Percentiles rank a stretch among this genome's conserved stretches.
Evolutionary conservation across 768 basidiomycete species (phyloP).

Genomic region (Nidula microcarpa): DNA sequence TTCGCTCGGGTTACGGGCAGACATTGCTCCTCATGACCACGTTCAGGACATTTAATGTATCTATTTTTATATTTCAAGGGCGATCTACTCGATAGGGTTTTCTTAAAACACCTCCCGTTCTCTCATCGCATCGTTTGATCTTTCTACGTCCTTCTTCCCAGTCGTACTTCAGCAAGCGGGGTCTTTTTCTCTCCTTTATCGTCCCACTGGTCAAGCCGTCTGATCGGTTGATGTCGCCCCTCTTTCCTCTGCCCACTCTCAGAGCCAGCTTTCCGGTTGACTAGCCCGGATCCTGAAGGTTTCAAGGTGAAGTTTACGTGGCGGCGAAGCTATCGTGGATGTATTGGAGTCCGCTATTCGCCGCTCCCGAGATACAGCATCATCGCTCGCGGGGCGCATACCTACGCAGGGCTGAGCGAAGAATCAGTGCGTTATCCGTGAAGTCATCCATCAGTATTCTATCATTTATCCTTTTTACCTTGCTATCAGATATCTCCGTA

Average conservation of each 20-base stretch:
- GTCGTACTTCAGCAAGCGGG: background rate
- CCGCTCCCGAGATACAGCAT: no score
- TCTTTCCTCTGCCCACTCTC: background rate
- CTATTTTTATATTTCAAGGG: background rate
- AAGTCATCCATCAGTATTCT: background rate
- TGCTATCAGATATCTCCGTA: background rate
- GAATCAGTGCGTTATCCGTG: background rate
- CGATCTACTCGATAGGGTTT: background rate
- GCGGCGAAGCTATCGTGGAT: background rate
- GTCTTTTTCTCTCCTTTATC: background rate
- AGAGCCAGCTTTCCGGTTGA: background rate
- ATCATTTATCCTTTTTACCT: constrained; percentile 1
- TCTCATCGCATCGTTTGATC: background rate
- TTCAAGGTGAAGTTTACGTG: background rate
- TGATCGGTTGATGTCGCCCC: background rate
- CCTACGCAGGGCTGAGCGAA: no score
- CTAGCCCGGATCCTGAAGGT: background rate
- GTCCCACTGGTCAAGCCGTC: background rate
- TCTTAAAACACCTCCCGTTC: background rate
- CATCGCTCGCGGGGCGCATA: no score
- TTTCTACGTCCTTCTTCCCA: background rate
- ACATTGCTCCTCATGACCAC: background rate
- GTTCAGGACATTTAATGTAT: background rate
- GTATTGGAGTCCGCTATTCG: no score
- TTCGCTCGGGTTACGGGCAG: no score